phyloP scores from a whole-genome alignment of 1,284 basidiomycete species.

The Cryptococcus jaspeensis region DNA sequence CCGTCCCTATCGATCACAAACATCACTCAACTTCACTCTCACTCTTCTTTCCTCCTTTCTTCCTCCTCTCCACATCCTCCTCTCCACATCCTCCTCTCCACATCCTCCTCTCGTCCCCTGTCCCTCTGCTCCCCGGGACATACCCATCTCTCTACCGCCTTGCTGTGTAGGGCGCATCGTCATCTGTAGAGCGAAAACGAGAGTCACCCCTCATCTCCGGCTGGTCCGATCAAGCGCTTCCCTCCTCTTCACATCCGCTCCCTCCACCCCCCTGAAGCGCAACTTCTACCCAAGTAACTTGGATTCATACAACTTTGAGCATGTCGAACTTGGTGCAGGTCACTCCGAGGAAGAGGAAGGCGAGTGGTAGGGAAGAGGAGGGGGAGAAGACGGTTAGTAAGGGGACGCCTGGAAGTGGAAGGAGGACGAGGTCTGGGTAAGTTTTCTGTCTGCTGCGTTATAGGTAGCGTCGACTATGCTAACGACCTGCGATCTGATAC shows the following conservation, averaged over 20 bases:
- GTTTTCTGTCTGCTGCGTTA: too few relatives aligned
- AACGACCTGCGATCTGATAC: too few relatives aligned
- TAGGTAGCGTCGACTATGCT: too few relatives aligned
- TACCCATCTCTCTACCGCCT: background rate
- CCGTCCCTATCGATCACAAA: background rate
- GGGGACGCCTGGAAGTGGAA: constrained; percentile 7
- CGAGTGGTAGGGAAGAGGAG: constrained; percentile 6
- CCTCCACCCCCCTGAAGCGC: background rate
- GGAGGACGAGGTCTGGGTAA: constrained; percentile 18
- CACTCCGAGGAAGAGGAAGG: constrained; percentile 38
- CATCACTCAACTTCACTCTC: too few relatives aligned
- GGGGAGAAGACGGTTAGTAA: constrained; percentile 4
- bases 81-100: background rate
- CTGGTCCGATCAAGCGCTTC: constrained; percentile 5
- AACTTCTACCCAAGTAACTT: background rate
- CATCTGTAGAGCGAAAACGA: constrained; percentile 1
- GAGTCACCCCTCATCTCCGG: background rate
- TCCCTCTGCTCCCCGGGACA: background rate
- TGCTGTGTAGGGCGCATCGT: constrained; percentile 9
- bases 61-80: constrained; percentile 3
- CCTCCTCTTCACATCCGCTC: background rate
- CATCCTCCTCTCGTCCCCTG: constrained; percentile 1
- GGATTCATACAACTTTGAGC: background rate
- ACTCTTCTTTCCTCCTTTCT: constrained; percentile 1
- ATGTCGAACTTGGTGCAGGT: constrained; percentile 13